Percentiles rank a stretch among this genome's conserved stretches.
Evolutionary conservation across 1,284 basidiomycete species (phyloP).

Genomic region (Laetiporus sulphureus): DNA sequence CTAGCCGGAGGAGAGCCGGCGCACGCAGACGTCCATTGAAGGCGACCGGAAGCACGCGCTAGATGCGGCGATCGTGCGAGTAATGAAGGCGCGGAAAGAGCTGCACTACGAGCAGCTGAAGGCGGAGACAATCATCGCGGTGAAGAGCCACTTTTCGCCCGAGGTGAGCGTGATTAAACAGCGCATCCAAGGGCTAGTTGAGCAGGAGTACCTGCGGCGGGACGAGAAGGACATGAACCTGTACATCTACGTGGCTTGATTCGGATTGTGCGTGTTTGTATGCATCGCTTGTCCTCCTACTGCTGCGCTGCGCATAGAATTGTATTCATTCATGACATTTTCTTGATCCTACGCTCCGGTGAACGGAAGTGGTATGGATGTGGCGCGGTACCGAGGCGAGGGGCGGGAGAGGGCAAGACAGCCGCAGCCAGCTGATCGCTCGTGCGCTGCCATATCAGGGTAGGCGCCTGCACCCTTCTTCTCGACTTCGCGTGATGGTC

Average conservation of each 20-base stretch:
- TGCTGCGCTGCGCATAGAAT: no score
- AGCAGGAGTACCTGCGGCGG: constrained; percentile 80
- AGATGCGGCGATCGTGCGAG: constrained; percentile 90
- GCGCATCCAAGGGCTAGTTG: constrained; percentile 76
- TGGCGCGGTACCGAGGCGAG: background rate
- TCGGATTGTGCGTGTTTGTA: background rate
- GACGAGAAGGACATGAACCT: constrained; percentile 65
- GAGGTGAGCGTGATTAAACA: constrained; percentile 77
- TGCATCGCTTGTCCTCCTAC: background rate
- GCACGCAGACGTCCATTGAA: constrained; percentile 81
- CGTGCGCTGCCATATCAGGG: no score
- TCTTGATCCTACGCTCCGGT: background rate
- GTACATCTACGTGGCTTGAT: constrained; percentile 73
- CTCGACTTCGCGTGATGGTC: no score
- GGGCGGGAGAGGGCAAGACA: background rate
- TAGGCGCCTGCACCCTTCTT: no score
- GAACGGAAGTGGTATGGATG: background rate
- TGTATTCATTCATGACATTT: no score
- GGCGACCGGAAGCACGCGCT: constrained; percentile 82
- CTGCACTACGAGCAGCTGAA: constrained; percentile 74
- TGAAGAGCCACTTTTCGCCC: constrained; percentile 74
- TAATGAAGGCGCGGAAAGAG: constrained; percentile 91
- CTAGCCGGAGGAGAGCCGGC: constrained; percentile 80
- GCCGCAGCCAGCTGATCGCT: background rate
- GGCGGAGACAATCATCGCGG: constrained; percentile 71